Percentiles rank a stretch among this genome's conserved stretches.
Evolutionary conservation across 2,329 filamentous ascomycete species (phyloP).

Genomic region (Cytospora schulzeri): DNA sequence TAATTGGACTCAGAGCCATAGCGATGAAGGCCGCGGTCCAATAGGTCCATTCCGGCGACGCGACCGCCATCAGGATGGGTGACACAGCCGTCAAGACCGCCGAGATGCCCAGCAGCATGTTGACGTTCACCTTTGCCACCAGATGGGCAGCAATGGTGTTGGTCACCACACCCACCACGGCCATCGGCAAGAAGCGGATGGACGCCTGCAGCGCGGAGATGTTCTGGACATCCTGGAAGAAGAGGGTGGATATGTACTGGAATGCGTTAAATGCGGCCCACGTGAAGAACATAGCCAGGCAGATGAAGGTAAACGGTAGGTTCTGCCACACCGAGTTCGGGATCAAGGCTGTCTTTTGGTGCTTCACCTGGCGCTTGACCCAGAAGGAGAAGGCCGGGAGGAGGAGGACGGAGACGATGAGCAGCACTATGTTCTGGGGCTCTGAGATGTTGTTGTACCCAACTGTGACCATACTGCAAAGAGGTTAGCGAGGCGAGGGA

Average conservation of each 20-base stretch:
- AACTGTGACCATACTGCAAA: too few relatives aligned
- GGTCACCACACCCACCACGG: constrained; percentile 15
- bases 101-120: too few relatives aligned
- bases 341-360: constrained; percentile 55
- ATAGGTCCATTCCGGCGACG: too few relatives aligned
- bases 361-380: constrained; percentile 52
- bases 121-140: too few relatives aligned
- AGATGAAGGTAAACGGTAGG: constrained; percentile 55
- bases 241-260: constrained; percentile 41
- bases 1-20: too few relatives aligned
- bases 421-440: constrained; percentile 45
- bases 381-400: constrained; percentile 56
- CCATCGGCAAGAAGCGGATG: constrained; percentile 48
- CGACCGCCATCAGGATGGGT: too few relatives aligned
- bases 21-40: too few relatives aligned
- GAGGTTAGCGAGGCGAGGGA: too few relatives aligned
- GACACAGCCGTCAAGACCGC: too few relatives aligned
- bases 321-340: constrained; percentile 63
- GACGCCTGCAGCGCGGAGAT: constrained; percentile 49
- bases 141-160: neutral
- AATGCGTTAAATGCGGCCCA: constrained; percentile 47
- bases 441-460: constrained; percentile 36
- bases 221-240: constrained; percentile 52
- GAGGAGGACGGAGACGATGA: constrained; percentile 45
- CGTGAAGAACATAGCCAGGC: constrained; percentile 50